Percentiles rank a stretch among this genome's conserved stretches.
Evolutionary conservation across 768 basidiomycete species (phyloP).

Genomic region (Hericium rajendrae): DNA sequence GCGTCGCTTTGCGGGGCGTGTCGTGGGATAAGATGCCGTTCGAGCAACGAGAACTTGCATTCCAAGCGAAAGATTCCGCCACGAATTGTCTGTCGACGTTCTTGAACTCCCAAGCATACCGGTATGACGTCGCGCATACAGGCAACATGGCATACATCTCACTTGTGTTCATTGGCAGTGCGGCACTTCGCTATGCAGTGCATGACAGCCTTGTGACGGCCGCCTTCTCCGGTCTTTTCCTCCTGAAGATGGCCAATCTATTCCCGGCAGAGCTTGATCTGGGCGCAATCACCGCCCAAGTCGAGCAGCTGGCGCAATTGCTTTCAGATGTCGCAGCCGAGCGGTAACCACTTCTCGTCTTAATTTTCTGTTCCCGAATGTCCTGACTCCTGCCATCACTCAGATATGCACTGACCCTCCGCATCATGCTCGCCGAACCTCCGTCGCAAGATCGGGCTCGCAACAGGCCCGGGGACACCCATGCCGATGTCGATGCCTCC

Average conservation of each 20-base stretch:
- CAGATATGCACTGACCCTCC: constrained; percentile 82
- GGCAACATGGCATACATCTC: background rate
- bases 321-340: constrained; percentile 91
- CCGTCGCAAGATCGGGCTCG: constrained; percentile 74
- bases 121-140: constrained; percentile 34
- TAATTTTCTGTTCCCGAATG: background rate
- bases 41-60: constrained; percentile 89
- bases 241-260: constrained; percentile 90
- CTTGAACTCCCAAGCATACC: constrained; percentile 69
- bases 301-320: constrained; percentile 84
- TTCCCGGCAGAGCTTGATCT: constrained; percentile 83
- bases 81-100: constrained; percentile 79
- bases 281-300: constrained; percentile 65
- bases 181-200: constrained; percentile 85
- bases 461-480: constrained; percentile 8
- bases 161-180: constrained; percentile 32
- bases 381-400: background rate
- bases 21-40: constrained; percentile 96
- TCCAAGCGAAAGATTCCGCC: constrained; percentile 92
- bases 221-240: constrained; percentile 84
- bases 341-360: constrained; percentile 33
- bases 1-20: constrained; percentile 83
- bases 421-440: constrained; percentile 92
- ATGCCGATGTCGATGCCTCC: background rate
- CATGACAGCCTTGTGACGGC: constrained; percentile 90